Base-by-base conservation (phyloP, 106 monocot species). In the Platanthera guangdongensis region DNA sequence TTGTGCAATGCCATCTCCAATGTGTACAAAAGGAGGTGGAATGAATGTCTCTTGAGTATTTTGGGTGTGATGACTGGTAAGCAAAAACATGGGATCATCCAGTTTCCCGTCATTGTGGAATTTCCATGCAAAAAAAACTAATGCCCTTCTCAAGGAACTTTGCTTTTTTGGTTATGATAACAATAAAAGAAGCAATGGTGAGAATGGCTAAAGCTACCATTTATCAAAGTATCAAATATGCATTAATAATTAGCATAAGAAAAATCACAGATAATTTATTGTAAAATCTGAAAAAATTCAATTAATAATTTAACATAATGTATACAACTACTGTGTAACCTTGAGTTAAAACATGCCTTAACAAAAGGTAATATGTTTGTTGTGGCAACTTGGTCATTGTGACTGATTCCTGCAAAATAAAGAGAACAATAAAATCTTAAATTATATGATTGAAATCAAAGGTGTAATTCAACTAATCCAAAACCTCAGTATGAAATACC, bases 331-430 rank as follows among this genome's bases (percentile, higher is more conserved):
- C 39, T 39, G 22, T 39, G 67, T 70, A 70, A 70, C 9, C 65
- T 10, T 60, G 8, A 70, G 47, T 73, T 73, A 9, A 74, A 72
- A 25, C 78, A 13, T 89, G 74, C 92, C 92, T 92, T 71, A 18
- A 95, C 88, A 82, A 87, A 95, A 77, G 95, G 81, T 65, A 60
- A 50, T 51, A 92, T 90, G 80, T 60, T 84, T 50, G 81, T 73
- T 15, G 90, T 84, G 76, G 86, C 84, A 78, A 92, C 92, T 84
- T 89, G 80, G 62, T 95, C 95, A 14, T 88, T 74, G 46, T 90
- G 92, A 82, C 95, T 95, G 76, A 95, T 79, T 57, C 95, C 95
- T 95, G 81, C 19, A 84, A 57, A 52, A 81, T 69, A 52, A 47
- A 65, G 22, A 45, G 28, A 74, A n/a, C 39, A 76, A n/a, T 71